Base-by-base conservation (phyloP, 805 yeast species). In the Candida andamanensis region DNA sequence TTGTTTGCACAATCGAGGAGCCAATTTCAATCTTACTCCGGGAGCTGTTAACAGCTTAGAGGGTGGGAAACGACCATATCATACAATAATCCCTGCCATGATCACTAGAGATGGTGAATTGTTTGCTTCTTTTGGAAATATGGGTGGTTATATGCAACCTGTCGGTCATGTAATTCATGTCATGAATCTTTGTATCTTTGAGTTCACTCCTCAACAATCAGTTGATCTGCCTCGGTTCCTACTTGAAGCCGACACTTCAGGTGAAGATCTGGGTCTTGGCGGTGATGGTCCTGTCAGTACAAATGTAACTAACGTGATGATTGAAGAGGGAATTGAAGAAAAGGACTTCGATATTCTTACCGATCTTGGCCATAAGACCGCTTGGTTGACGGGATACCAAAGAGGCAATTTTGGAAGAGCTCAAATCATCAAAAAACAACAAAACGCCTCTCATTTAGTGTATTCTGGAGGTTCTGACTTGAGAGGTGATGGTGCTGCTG, bases 111-210 rank as follows among this genome's bases (percentile, higher is more conserved):
- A 72, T 17, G 55, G 52, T 13, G 44, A 49, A 4, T 55, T 84
- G n/a, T 78, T 67, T 46, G 86, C 87, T 1, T 59, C 80, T n/a
- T 79, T 69, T 44, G 92, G 90, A 30, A 83, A 80, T 39, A 83
- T 82, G 86, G 95, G 95, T 12, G 94, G 90, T 0, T 84, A 77
- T 59, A 82, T 79, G 63, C 95, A 85, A 53, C 94, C 94, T 3
- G 85, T 81, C 45, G 89, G 89, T 2, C 94, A 84, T 45, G 76
- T 84, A 5, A 90, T 82, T 52, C 89, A 81, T 22, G 78, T 74
- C 23, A 55, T 83, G 40, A 84, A 85, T 50, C 52, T 84, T 67
- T 46, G 69, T 2, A 48, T 77, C 9, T 84, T 79, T 51, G 78
- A 77, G 0, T 54, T 78, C 46, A 70, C 74, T 33, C 85, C 90